Evolutionary conservation across 345 rosid genomes (phyloP), one percentile per base, ranked within the genome.

Genomic region (Pelargonium nanum): DNA sequence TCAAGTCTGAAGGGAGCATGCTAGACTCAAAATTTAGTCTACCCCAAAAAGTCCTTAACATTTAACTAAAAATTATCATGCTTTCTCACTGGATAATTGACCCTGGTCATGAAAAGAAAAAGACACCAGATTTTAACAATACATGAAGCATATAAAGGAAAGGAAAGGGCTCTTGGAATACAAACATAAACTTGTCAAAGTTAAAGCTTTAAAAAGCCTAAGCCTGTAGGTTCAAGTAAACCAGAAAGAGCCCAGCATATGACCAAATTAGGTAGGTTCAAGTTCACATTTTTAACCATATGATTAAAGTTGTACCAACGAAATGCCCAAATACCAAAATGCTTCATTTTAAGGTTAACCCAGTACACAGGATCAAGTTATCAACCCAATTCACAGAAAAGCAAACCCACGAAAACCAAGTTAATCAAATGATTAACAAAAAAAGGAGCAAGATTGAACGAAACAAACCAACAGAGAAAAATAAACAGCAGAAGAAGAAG

Each of bases 351-450:
- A 0, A 40, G 15, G 2, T 10, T 15, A 5, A 34, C 6, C 45
- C 45, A 34, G 13, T n/a, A n/a, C n/a, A n/a, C n/a, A n/a, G 1
- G 45, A 34, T 9, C 45, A 34, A 15, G 45, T n/a, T 28, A 34
- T 10, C 13, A 34, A 34, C 12, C 45, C 45, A 34, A 15, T 5
- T 34, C 45, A 34, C 6, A 34, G 45, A 34, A 34, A 4, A 1
- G 12, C 4, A 34, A 34, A 34, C 48, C 48, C 26, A 19, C 23
- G 23, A 59, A 66, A 52, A 54, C 58, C 25, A 21, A 61, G n/a
- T n/a, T n/a, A n/a, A n/a, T n/a, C n/a, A n/a, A n/a, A n/a, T n/a
- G n/a, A n/a, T n/a, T n/a, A 32, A 8, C 17, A 22, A 50, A 17
- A n/a, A 52, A 30, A 23, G 22, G 61, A 24, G 15, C 55, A 52